Base-by-base conservation (phyloP, 2,329 filamentous ascomycete genomes). In the Amauroascus niger region DNA sequence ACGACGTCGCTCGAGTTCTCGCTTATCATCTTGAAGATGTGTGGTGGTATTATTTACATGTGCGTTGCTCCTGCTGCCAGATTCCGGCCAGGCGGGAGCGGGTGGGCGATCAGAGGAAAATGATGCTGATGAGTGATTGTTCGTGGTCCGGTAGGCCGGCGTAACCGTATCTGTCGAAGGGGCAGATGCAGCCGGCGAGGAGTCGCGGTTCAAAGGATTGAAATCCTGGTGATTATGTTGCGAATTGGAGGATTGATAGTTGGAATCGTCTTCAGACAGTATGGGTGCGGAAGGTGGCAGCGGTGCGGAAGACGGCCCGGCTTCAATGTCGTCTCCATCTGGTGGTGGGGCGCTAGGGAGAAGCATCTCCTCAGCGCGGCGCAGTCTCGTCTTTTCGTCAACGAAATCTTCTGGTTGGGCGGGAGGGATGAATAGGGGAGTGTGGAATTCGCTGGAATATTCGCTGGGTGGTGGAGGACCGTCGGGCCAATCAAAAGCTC, bases 321-420 rank as follows among this genome's bases (percentile, higher is more conserved):
- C 41, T 26, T n/a, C 22, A 24, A 71, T 72, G 28, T 69, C 67
- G 53, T 72, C 68, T 11, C 67, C 44, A 32, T 71, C 65, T 0
- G 67, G 74, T 11, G 86, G 79, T 13, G 87, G 90, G 62, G 83
- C 83, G 63, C 89, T 95, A 1, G 91, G 91, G 20, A 96, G 70
- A 4, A 96, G 72, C 45, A 83, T 79, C 60, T 84, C 79, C 70
- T 96, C 90, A 39, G 88, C 88, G 55, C 81, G 80, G 45, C 84
- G 80, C 55, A 93, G 71, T 47, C 84, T 82, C 56, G 94, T 84
- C 68, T 96, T 96, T 59, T 97, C 93, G 11, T 84, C 82, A 30
- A 89, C 71, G 3, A 73, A 76, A 56, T 79, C 79, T 53, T 88
- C 82, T 65, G 60, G 79, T 77, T 53, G 76, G 68, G 49, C 79